Evolutionary conservation across 345 rosid genomes (phyloP).

Genomic region (Erysimum cheiranthoides): DNA sequence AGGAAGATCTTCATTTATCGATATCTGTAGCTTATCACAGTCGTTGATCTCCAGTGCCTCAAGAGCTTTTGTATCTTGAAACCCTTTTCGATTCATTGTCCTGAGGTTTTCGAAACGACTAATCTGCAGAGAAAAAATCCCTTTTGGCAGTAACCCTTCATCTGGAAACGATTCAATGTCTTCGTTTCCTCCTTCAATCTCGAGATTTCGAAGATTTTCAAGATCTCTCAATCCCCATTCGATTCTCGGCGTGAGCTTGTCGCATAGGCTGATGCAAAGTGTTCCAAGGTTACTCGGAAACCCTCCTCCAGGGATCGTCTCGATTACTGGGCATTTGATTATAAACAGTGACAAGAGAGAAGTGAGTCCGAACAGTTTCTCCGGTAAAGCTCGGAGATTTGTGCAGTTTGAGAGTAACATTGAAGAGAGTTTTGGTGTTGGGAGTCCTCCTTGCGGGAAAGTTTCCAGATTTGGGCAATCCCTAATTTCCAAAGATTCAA

Average conservation of each 20-base stretch:
- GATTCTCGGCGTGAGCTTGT: slow-evolving; percentile 41
- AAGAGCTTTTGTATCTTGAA: slow-evolving; percentile 36
- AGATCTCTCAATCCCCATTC: slow-evolving; percentile 47
- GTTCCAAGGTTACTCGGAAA: slow-evolving; percentile 45
- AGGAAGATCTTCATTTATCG: slow-evolving; percentile 49
- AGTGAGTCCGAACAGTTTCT: slow-evolving; percentile 41
- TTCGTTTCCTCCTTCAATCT: slow-evolving; percentile 46
- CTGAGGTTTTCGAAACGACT: slow-evolving; percentile 39
- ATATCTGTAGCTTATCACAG: slow-evolving; percentile 45
- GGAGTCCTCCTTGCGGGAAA: slow-evolving; percentile 47
- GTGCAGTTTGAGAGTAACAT: slow-evolving; percentile 47
- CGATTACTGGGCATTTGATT: slow-evolving; percentile 44
- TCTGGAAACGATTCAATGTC: slow-evolving; percentile 49
- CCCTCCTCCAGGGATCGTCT: slow-evolving; percentile 42
- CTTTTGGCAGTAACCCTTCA: slow-evolving; percentile 45
- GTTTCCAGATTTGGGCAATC: slow-evolving; percentile 46
- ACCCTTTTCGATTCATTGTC: slow-evolving; percentile 34
- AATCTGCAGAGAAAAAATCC: slow-evolving; percentile 39
- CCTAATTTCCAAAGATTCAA: slow-evolving; percentile 41
- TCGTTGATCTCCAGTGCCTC: slow-evolving; percentile 44
- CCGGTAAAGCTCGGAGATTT: slow-evolving; percentile 48
- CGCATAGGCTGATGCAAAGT: slow-evolving; percentile 44
- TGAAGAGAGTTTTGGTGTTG: slow-evolving; percentile 44
- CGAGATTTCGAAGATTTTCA: slow-evolving; percentile 42
- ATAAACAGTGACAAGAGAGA: slow-evolving; percentile 45